A percentile compares a stretch with the other conserved stretches of the same genome.
Evolutionary conservation across 2,329 filamentous ascomycete genomes (phyloP).

Genomic region (Talaromyces sp.): DNA sequence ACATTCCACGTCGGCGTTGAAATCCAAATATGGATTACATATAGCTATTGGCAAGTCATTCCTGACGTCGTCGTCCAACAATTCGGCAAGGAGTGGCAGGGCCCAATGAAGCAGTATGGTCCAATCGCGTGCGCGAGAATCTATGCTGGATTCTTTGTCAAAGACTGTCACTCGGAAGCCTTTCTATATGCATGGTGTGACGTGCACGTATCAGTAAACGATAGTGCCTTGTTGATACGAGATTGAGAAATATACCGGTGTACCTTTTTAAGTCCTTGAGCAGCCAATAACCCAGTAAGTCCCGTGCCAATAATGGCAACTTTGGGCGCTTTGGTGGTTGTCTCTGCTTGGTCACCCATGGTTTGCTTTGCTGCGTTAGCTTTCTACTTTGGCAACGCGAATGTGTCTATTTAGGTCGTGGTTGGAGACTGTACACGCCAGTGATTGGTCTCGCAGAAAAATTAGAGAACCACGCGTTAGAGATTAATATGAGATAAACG

Average conservation of each 20-base stretch:
- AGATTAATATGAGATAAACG: not conserved
- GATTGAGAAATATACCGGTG: not conserved
- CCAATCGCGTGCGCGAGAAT: slow-evolving; percentile 14
- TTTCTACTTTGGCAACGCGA: not conserved
- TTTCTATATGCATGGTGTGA: not conserved
- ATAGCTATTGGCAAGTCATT: slow-evolving; percentile 4
- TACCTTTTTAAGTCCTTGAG: slow-evolving; percentile 16
- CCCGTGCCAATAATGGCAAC: slow-evolving; percentile 13
- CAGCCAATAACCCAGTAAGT: slow-evolving; percentile 13
- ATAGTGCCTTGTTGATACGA: not conserved
- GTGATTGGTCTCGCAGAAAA: not conserved
- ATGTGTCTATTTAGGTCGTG: not conserved
- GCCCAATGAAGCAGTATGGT: slow-evolving; percentile 16
- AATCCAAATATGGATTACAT: slow-evolving; percentile 14
- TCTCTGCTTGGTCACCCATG: slow-evolving; percentile 10
- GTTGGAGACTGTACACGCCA: not conserved
- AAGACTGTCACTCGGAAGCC: slow-evolving; percentile 9
- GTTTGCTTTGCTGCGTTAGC: not conserved
- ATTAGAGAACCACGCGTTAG: not conserved
- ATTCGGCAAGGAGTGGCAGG: not conserved
- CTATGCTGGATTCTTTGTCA: slow-evolving; percentile 5
- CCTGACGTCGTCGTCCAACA: slow-evolving; percentile 7
- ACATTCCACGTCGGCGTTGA: slow-evolving; percentile 9
- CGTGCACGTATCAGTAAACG: not conserved
- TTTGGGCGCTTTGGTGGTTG: not conserved